A percentile compares a stretch with the other conserved stretches of the same genome.
phyloP scores from a whole-genome alignment of 371 early-diverging fungal species.

The Actinomortierella ambigua region DNA sequence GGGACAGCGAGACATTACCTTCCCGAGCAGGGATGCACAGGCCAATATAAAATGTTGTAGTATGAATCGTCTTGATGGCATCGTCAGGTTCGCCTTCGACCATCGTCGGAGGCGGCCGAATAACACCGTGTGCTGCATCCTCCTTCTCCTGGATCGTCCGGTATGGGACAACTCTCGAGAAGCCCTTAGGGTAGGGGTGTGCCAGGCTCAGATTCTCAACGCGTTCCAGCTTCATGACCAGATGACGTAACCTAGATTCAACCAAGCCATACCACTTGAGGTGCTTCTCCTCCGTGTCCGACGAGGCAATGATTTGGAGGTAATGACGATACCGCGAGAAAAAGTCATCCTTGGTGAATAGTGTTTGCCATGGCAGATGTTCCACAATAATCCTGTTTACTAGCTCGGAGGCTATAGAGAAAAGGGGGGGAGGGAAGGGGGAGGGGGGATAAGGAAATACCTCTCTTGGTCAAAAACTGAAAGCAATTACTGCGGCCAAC shows the following conservation, averaged over 20 bases:
- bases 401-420: constrained; percentile 61
- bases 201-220: constrained; percentile 81
- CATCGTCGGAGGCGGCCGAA: constrained; percentile 40
- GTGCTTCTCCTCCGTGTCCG: constrained; percentile 76
- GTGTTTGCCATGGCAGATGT: constrained; percentile 64
- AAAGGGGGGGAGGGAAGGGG: neutral
- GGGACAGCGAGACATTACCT: constrained; percentile 44
- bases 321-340: constrained; percentile 93
- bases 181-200: constrained; percentile 92
- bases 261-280: constrained; percentile 90
- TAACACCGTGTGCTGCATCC: constrained; percentile 67
- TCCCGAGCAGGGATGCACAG: constrained; percentile 64
- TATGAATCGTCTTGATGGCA: constrained; percentile 55
- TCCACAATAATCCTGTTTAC: constrained; percentile 75
- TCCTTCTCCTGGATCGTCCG: constrained; percentile 65
- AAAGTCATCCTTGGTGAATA: constrained; percentile 92
- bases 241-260: constrained; percentile 92
- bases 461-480: no score
- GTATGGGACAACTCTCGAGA: constrained; percentile 73
- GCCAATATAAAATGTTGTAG: constrained; percentile 92
- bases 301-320: constrained; percentile 87
- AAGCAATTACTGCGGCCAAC: neutral
- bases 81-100: constrained; percentile 37
- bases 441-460: neutral
- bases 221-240: constrained; percentile 87